Conservation (phyloP, 2,329 filamentous ascomycete genomes). For the Boeremia lycopersici region DNA sequence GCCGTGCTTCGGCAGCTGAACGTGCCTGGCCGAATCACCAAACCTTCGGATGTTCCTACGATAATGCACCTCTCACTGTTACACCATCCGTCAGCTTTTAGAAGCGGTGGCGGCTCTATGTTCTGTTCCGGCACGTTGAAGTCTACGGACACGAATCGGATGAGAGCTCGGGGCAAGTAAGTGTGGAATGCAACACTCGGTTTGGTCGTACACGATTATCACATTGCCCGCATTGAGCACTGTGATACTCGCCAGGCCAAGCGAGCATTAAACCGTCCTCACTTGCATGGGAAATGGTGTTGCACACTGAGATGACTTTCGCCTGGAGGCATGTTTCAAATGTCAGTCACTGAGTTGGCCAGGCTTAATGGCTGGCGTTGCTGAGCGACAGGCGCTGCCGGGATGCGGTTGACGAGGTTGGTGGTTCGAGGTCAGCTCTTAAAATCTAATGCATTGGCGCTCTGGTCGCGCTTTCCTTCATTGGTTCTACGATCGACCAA, state of each 20-base stretch:
- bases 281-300: background rate
- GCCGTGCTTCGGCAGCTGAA: constrained; percentile 33
- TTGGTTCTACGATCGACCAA: constrained; percentile 14
- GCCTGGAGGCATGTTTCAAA: constrained; percentile 7
- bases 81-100: constrained; percentile 6
- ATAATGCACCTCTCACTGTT: constrained; percentile 4
- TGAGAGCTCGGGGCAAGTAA: background rate
- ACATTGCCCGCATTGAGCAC: constrained; percentile 3
- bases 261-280: background rate
- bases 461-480: constrained; percentile 3
- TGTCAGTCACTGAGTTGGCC: background rate
- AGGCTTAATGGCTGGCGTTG: background rate
- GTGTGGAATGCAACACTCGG: constrained; percentile 11
- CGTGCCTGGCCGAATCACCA: background rate
- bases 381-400: constrained; percentile 2
- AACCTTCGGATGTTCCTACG: background rate
- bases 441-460: background rate
- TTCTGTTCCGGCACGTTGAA: constrained; percentile 2
- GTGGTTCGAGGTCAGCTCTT: constrained; percentile 5
- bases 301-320: background rate
- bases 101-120: background rate
- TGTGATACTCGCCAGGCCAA: constrained; percentile 1
- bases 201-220: constrained; percentile 7
- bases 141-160: constrained; percentile 1
- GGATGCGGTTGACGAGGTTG: constrained; percentile 10